These are phyloP conservation scores for Chrysochromulina tobinii DNA, from an alignment of 78 protist genomes.

Conservation along the genomic window DNA sequence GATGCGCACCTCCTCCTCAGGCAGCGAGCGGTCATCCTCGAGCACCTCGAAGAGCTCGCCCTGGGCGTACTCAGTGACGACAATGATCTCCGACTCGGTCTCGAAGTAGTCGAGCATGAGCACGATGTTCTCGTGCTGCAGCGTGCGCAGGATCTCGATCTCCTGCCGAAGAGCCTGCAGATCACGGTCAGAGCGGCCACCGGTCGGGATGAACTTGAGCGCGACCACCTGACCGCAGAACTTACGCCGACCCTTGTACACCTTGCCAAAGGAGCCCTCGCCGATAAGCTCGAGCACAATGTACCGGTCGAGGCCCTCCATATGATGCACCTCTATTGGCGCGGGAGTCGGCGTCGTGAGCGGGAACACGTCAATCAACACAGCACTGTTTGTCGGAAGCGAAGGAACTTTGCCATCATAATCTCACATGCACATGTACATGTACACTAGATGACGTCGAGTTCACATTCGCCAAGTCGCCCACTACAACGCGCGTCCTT, in stretches of 20 bases:
- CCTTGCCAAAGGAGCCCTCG: slow-evolving; percentile 88
- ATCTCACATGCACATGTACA: too few species aligned
- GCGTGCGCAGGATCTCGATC: slow-evolving; percentile 63
- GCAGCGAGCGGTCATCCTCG: slow-evolving; percentile 74
- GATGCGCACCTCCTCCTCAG: slow-evolving; percentile 44
- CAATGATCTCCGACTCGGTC: slow-evolving; percentile 63
- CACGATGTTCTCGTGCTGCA: slow-evolving; percentile 83
- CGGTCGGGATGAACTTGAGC: slow-evolving; percentile 77
- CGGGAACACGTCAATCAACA: too few species aligned
- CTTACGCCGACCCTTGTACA: slow-evolving; percentile 58
- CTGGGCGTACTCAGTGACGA: slow-evolving; percentile 80
- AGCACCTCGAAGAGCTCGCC: slow-evolving; percentile 77
- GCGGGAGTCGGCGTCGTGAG: too few species aligned
- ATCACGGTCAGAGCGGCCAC: slow-evolving; percentile 75
- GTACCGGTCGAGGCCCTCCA: slow-evolving; percentile 17
- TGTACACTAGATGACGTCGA: too few species aligned
- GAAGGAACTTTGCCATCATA: too few species aligned
- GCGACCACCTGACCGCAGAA: slow-evolving; percentile 78
- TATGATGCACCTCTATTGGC: too few species aligned
- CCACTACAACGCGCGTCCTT: too few species aligned
- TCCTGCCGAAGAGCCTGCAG: slow-evolving; percentile 68
- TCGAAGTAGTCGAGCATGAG: slow-evolving; percentile 77
- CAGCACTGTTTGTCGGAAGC: too few species aligned
- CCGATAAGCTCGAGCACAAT: slow-evolving; percentile 71
- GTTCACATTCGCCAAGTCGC: too few species aligned